phyloP scores from a whole-genome alignment of 2,329 filamentous ascomycete species.

The Microdochium bolleyi region DNA sequence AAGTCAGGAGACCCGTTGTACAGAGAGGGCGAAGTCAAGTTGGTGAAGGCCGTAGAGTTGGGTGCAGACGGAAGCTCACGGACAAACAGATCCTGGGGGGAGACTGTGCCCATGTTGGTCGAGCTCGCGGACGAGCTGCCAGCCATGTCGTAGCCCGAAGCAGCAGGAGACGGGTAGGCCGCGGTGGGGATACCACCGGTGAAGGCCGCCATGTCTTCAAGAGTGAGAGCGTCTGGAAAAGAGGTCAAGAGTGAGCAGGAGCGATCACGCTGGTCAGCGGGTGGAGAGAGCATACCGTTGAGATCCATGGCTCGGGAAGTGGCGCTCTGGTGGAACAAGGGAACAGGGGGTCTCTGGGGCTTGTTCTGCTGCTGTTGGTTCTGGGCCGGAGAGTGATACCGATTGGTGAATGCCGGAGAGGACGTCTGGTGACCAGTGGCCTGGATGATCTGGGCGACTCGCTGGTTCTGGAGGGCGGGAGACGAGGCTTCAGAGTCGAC shows the following conservation, averaged over 20 bases:
- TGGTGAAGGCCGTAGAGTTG: slow-evolving; percentile 73
- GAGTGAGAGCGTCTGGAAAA: slow-evolving; percentile 39
- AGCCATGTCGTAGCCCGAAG: slow-evolving; percentile 38
- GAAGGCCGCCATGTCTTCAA: slow-evolving; percentile 51
- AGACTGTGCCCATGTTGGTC: slow-evolving; percentile 63
- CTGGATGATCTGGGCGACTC: slow-evolving; percentile 52
- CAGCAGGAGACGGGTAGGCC: slow-evolving; percentile 45
- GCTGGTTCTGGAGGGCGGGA: slow-evolving; percentile 45
- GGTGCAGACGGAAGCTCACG: slow-evolving; percentile 68
- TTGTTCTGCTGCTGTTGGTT: slow-evolving; percentile 40
- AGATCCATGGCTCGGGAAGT: slow-evolving; percentile 41
- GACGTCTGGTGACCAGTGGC: slow-evolving; percentile 44
- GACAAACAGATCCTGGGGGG: slow-evolving; percentile 72
- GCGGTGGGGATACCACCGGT: slow-evolving; percentile 40
- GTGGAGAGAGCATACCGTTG: slow-evolving; percentile 31
- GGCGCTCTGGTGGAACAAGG: slow-evolving; percentile 53
- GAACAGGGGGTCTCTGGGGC: slow-evolving; percentile 58
- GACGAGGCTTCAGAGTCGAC: slow-evolving; percentile 26
- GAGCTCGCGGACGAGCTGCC: slow-evolving; percentile 36
- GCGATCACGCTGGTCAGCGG: neutral
- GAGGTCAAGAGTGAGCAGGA: slow-evolving; percentile 6
- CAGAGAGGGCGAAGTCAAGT: slow-evolving; percentile 77
- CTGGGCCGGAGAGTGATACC: slow-evolving; percentile 32
- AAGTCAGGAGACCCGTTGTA: slow-evolving; percentile 71
- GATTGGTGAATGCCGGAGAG: slow-evolving; percentile 46